A percentile compares a stretch with the other conserved stretches of the same genome.
Conservation (phyloP, 371 early-diverging fungal species). For the Smittium culicis region DNA sequence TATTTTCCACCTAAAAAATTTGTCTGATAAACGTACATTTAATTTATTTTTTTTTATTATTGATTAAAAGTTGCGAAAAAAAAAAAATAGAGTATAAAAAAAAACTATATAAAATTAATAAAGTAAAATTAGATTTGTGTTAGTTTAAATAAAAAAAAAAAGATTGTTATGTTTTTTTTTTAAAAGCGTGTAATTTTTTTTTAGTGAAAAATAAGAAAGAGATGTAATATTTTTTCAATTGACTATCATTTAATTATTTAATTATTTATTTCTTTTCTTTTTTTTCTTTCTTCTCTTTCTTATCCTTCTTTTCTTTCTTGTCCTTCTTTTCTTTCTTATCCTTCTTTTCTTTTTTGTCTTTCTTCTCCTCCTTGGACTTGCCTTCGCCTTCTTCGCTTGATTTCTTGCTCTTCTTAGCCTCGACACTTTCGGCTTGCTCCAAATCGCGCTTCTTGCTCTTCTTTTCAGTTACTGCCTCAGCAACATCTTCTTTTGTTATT, state of each 20-base stretch:
- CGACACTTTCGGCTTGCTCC: constrained; percentile 34
- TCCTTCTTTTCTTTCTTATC: constrained; percentile 34
- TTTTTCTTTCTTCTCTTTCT: constrained; percentile 10
- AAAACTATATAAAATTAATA: no score
- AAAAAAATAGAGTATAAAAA: no score
- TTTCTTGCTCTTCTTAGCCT: constrained; percentile 20
- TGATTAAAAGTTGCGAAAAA: no score
- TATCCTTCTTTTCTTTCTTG: constrained; percentile 33
- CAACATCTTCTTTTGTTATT: constrained; percentile 13
- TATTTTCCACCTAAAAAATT: no score
- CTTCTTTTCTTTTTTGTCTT: constrained; percentile 35
- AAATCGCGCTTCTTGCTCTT: constrained; percentile 25
- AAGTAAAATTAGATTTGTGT: no score
- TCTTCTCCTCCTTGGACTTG: constrained; percentile 26
- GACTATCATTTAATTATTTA: background rate
- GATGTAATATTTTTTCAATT: no score
- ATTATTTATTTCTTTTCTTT: background rate
- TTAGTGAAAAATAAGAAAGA: no score
- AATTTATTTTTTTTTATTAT: no score
- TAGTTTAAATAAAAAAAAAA: no score
- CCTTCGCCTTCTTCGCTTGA: constrained; percentile 26
- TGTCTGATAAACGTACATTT: no score
- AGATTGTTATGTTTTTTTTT: no score
- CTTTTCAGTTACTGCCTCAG: constrained; percentile 19
- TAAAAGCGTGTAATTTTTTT: no score